Percentiles rank a stretch among this genome's conserved stretches.
These are phyloP conservation scores for Boletus huronensis DNA, from an alignment of 768 basidiomycete species.

Conservation along the genomic window DNA sequence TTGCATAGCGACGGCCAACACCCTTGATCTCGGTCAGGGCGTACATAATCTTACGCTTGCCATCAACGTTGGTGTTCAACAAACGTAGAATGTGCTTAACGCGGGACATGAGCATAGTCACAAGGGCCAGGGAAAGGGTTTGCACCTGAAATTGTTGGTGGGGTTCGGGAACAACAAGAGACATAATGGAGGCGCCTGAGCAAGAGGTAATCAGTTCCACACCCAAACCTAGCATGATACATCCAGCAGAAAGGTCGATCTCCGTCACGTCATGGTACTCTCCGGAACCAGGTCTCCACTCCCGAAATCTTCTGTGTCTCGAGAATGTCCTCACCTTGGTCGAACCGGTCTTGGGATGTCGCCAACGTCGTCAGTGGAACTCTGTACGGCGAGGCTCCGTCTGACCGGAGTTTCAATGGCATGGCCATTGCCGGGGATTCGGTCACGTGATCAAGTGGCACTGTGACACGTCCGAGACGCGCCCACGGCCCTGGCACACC, in stretches of 20 bases:
- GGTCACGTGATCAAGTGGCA: slow-evolving; percentile 26
- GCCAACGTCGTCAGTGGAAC: slow-evolving; percentile 12
- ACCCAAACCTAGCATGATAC: slow-evolving; percentile 8
- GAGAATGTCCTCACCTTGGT: slow-evolving; percentile 27
- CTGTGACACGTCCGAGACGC: slow-evolving; percentile 21
- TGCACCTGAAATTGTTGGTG: slow-evolving; percentile 93
- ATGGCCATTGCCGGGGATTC: slow-evolving; percentile 19
- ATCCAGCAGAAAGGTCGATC: slow-evolving; percentile 19
- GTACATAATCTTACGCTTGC: slow-evolving; percentile 99
- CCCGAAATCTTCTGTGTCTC: neutral
- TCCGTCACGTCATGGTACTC: neutral
- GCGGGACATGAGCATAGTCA: slow-evolving; percentile 1
- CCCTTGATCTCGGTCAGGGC: slow-evolving; percentile 99
- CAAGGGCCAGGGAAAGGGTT: neutral
- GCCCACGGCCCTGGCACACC: neutral
- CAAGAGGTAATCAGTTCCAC: slow-evolving; percentile 13
- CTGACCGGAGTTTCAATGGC: slow-evolving; percentile 23
- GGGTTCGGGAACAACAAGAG: slow-evolving; percentile 93
- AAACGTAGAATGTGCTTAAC: slow-evolving; percentile 96
- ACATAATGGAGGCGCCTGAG: slow-evolving; percentile 54
- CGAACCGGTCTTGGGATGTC: slow-evolving; percentile 16
- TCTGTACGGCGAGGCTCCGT: neutral
- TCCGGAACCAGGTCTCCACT: neutral
- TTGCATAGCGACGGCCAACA: slow-evolving; percentile 98
- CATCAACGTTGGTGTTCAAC: slow-evolving; percentile 99